phyloP scores from a whole-genome alignment of 176 grass and related monocot genomes.

The Thinopyrum elongatum region DNA sequence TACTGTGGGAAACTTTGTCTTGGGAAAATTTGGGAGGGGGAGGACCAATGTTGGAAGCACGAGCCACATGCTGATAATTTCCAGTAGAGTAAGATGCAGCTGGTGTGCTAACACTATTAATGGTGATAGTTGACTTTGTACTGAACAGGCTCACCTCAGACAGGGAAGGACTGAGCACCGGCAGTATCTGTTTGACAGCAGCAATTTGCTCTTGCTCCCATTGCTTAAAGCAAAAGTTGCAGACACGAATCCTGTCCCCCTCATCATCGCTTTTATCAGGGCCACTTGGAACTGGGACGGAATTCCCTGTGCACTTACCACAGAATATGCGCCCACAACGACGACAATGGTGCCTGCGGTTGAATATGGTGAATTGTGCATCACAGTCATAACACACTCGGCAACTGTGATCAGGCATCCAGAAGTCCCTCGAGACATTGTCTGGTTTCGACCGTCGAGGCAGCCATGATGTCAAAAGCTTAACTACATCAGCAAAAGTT shows the following conservation, averaged over 20 bases:
- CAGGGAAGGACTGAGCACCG: conserved; percentile 45
- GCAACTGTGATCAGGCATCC: conserved; percentile 98
- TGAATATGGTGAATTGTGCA: conserved; percentile 78
- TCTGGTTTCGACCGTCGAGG: conserved; percentile 50
- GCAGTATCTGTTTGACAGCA: conserved; percentile 34
- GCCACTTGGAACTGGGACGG: conserved; percentile 53
- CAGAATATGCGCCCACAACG: conserved; percentile 93
- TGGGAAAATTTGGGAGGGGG: conserved; percentile 36
- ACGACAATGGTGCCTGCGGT: conserved; percentile 93
- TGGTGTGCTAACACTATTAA: conserved; percentile 41
- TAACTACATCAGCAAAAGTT: conserved; percentile 61
- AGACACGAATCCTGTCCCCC: conserved; percentile 72
- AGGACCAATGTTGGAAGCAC: conserved; percentile 53
- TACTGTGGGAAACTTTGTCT: conserved; percentile 43
- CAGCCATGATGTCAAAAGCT: conserved; percentile 79
- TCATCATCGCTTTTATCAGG: conserved; percentile 44
- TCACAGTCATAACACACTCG: conserved; percentile 86
- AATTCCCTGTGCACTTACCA: conserved; percentile 78
- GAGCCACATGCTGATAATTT: conserved; percentile 52
- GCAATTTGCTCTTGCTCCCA: conserved; percentile 68
- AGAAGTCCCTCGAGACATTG: conserved; percentile 89
- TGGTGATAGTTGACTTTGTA: conserved; percentile 60
- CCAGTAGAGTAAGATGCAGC: conserved; percentile 53
- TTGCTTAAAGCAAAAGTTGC: conserved; percentile 83
- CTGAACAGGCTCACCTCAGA: conserved; percentile 60